Evolutionary conservation across 2,329 filamentous ascomycete species (phyloP), one percentile per base, ranked within the genome.

Genomic region (Chaetomiaceae sp.): DNA sequence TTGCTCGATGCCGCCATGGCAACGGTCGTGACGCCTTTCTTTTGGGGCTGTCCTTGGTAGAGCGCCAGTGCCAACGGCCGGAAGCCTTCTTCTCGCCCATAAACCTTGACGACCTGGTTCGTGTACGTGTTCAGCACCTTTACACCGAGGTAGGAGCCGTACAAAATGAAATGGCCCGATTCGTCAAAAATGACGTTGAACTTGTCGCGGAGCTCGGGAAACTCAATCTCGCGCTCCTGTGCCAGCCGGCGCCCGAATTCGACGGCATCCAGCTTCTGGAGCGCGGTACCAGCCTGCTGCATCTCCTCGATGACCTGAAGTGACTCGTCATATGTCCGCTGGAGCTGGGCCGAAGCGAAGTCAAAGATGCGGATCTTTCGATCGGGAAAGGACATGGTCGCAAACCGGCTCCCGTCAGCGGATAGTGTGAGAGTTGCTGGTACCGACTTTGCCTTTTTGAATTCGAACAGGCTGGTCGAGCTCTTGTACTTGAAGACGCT

Each of bases 1-100:
- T 99, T 99, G 63, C 83, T 87, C 31, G 89, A 95, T 0, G 95
- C 94, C 1, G 94, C 95, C 94, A 99, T 99, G 60, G 91, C 91
- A 22, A 97, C 87, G 0, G 95, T 99, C 3, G 94, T 88, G 15
- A 97, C 75, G 12, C 88, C 88, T 70, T 97, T 97, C 72, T 92
- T 95, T 68, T 95, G 89, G 0, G 94, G 94, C 61, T 92, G 88
- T 42, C 94, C 95, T 75, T 99, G 95, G 68, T 99, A 99, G 6
- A 99, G 72, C 17, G 87, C 82, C 12, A 99, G 74, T 67, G 91
- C 88, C 52, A 97, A 76, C 0, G 90, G 83, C 23, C 94, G 84
- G 63, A 96, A 85, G 38, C 88, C 85, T 66, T 99, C 94, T 46
- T 97, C 92, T 64, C 86, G 88, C 40, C 88, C 94, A 70, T 92